Conservation (phyloP, 768 basidiomycete genomes). For the Agaricus sinodeliciosus region DNA sequence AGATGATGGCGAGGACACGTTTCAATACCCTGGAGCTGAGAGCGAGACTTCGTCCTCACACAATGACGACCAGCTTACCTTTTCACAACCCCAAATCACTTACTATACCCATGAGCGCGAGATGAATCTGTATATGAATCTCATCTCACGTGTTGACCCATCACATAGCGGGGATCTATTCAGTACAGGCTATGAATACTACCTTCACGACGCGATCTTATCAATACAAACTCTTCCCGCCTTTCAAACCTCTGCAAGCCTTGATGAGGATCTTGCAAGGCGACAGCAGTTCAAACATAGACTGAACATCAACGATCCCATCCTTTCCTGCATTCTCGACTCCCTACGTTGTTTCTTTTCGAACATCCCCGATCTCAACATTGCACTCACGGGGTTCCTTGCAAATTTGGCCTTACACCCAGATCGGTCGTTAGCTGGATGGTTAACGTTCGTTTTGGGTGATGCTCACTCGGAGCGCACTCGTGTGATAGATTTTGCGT, state of each 20-base stretch:
- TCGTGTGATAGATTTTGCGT: conserved; percentile 9
- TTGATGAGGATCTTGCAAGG: conserved; percentile 22
- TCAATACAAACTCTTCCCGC: conserved; percentile 61
- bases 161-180: conserved; percentile 63
- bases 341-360: conserved; percentile 74
- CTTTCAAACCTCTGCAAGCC: conserved; percentile 40
- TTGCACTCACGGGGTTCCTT: conserved; percentile 79
- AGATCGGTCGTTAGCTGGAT: conserved; percentile 79
- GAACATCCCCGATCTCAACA: conserved; percentile 81
- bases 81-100: conserved; percentile 64
- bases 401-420: conserved; percentile 82
- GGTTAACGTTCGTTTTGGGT: conserved; percentile 66
- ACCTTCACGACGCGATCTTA: conserved; percentile 68
- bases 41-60: conserved; percentile 16
- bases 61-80: conserved; percentile 26
- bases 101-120: conserved; percentile 80
- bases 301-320: conserved; percentile 72
- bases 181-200: conserved; percentile 83
- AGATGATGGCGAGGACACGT: conserved; percentile 47
- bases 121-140: conserved; percentile 70
- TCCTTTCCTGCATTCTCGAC: conserved; percentile 66
- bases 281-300: conserved; percentile 51
- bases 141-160: conserved; percentile 75
- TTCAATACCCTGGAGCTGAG: conserved; percentile 35
- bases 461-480: conserved; percentile 22